Evolutionary conservation across 805 yeast species (phyloP), one percentile per base, ranked within the genome.

Genomic region (Metschnikowia cubensis): DNA sequence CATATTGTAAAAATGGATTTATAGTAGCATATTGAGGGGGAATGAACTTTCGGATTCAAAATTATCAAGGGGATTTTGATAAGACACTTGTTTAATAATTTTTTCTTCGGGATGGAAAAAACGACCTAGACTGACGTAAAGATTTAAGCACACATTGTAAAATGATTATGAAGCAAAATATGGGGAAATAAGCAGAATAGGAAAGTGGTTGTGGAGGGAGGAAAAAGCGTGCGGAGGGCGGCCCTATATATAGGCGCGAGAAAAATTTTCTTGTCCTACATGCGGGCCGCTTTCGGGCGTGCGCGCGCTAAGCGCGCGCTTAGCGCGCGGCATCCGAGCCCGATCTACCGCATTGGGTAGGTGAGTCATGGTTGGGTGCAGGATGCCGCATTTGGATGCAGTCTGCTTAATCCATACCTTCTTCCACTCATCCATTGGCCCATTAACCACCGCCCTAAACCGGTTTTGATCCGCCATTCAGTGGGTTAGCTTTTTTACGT

Each of bases 131-230:
- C 50, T 42, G 25, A 13, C 14, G 18, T 32, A 33, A 52, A 50
- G 50, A 50, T 66, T 67, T 68, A 68, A 62, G 69, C 69, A 67
- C 71, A 68, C 73, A 69, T 69, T 58, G 56, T 63, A 56, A 33
- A 54, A 45, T 25, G 40, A 53, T 48, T 52, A 32, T 48, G 29
- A 39, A 38, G 47, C 40, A 20, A 46, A 31, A 43, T 42, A 49
- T 50, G 43, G 45, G 47, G 50, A 49, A 48, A 50, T 45, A 22
- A 22, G 7, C 20, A 48, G 46, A 47, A 47, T 49, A 52, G 50
- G 52, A 36, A 50, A 48, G 51, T 25, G 29, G 39, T 51, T 48
- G 35, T 38, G 35, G 36, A 22, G 18, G 45, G 22, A 13, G 10
- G 14, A n/a, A 38, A 41, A 44, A 33, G 31, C 22, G 49, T 11